Evolutionary conservation across 163 green algal species (phyloP).

Genomic region (Scenedesmus sp.): DNA sequence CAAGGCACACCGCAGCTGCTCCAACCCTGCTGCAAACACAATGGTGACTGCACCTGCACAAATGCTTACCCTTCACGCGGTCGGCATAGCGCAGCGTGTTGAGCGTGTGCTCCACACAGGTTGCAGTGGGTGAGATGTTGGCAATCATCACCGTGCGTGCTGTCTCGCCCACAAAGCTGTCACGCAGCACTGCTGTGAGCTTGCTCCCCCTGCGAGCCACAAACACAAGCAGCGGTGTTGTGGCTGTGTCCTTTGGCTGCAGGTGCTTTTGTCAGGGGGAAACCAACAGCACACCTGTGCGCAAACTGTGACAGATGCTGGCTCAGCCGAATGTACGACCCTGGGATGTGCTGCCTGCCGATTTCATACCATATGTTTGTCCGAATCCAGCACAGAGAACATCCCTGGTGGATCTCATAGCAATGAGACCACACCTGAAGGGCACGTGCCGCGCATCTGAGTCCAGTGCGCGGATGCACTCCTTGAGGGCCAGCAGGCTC

Average conservation of each 20-base stretch:
- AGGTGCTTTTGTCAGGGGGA: too few species aligned
- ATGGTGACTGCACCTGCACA: neutral
- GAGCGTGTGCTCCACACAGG: constrained; percentile 97
- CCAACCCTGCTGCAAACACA: neutral
- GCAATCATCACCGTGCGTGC: constrained; percentile 99
- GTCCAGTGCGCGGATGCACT: constrained; percentile 96
- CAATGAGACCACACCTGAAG: constrained; percentile 71
- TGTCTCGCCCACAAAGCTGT: constrained; percentile 62
- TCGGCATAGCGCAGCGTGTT: constrained; percentile 99
- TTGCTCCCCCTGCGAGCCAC: constrained; percentile 83
- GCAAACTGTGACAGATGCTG: too few species aligned
- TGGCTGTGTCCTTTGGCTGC: too few species aligned
- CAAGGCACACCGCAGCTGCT: too few species aligned
- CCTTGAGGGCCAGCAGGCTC: constrained; percentile 96
- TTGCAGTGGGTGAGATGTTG: constrained; percentile 93
- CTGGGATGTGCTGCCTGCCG: neutral
- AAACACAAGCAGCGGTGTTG: neutral
- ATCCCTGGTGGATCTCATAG: neutral
- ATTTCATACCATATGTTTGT: neutral
- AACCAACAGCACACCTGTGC: neutral
- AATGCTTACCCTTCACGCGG: constrained; percentile 86
- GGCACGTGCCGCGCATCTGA: constrained; percentile 92
- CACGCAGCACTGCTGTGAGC: constrained; percentile 84
- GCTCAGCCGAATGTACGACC: too few species aligned
- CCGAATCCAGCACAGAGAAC: neutral